Evolutionary conservation across 2,329 filamentous ascomycete genomes (phyloP).

Genomic region (Trichoderma koningii): DNA sequence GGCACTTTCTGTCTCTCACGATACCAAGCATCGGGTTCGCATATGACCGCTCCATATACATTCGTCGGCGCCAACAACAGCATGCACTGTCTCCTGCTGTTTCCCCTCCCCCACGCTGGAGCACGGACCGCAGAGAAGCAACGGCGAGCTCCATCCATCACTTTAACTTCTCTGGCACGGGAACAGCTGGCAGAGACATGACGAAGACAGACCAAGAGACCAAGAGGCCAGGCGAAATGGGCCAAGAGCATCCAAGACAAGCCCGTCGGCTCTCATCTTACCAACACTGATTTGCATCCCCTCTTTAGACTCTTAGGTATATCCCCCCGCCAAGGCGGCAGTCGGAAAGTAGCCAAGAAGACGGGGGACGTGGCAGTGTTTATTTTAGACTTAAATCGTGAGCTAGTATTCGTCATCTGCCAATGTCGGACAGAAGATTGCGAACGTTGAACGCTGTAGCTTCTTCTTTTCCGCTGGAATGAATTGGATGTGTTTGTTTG

Average conservation of each 20-base stretch:
- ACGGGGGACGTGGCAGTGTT: constrained; percentile 27
- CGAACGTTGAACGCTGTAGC: too few species aligned
- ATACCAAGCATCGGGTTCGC: not conserved
- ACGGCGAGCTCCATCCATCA: not conserved
- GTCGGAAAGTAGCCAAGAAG: constrained; percentile 25
- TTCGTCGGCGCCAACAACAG: too few species aligned
- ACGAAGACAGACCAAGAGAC: not conserved
- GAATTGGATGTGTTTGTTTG: too few species aligned
- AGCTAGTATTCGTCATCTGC: too few species aligned
- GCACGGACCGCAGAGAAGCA: not conserved
- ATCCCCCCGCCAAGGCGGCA: constrained; percentile 27
- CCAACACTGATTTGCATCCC: too few species aligned
- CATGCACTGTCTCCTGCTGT: too few species aligned
- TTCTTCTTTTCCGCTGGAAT: too few species aligned
- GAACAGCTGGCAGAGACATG: not conserved
- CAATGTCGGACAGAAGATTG: too few species aligned
- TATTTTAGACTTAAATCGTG: constrained; percentile 23
- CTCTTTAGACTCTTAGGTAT: not conserved
- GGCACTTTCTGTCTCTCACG: not conserved
- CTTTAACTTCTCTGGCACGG: not conserved
- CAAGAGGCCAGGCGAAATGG: not conserved
- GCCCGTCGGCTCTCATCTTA: not conserved
- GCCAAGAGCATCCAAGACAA: constrained; percentile 9
- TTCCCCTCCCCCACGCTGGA: not conserved
- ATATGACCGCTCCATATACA: not conserved